Evolutionary conservation across 1,139 yeast species (phyloP).

Genomic region (Maudiozyma humilis): DNA sequence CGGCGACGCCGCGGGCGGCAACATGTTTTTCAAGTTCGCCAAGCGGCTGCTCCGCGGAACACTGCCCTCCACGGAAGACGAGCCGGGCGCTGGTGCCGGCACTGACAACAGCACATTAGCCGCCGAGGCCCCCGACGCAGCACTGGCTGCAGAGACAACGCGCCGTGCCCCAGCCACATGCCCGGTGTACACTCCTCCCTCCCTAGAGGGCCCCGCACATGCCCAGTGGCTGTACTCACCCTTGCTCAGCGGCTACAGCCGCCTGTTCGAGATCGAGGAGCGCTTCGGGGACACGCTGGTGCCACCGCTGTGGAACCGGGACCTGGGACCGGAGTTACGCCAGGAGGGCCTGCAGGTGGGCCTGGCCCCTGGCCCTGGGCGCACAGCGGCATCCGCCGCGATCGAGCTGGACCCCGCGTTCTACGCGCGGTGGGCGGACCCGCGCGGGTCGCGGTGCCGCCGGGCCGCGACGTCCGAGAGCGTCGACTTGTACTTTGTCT

Average conservation of each 20-base stretch:
- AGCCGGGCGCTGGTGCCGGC: not conserved
- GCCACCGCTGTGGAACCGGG: slow-evolving; percentile 30
- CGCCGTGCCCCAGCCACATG: not conserved
- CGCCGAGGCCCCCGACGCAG: not conserved
- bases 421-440: slow-evolving; percentile 21
- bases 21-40: slow-evolving; percentile 1
- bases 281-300: slow-evolving; percentile 33
- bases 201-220: too few relatives aligned
- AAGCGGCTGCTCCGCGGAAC: not conserved
- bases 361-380: too few relatives aligned
- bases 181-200: not conserved
- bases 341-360: too few relatives aligned
- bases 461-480: slow-evolving; percentile 16
- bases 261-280: slow-evolving; percentile 38
- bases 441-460: slow-evolving; percentile 10
- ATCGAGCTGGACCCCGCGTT: slow-evolving; percentile 20
- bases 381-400: slow-evolving; percentile 3
- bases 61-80: not conserved
- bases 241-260: slow-evolving; percentile 32
- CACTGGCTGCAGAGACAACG: not conserved
- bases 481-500: slow-evolving; percentile 17
- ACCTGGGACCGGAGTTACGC: too few relatives aligned
- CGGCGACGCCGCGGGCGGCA: not conserved
- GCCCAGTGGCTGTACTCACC: not conserved
- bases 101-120: not conserved